Conservation (phyloP, 202 grass and related monocot species). For the Schoenoplectus triqueter region DNA sequence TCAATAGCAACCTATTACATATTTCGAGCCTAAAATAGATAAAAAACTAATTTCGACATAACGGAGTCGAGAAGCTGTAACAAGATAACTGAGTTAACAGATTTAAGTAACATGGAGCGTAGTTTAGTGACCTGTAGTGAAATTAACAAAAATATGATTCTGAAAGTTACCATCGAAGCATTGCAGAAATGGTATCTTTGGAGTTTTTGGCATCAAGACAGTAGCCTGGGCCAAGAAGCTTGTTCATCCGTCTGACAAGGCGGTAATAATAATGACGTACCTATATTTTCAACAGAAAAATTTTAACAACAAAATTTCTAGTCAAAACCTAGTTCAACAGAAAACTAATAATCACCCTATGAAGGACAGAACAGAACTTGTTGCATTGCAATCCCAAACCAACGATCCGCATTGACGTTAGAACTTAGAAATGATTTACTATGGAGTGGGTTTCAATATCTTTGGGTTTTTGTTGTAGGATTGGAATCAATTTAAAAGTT, state of each 20-base stretch:
- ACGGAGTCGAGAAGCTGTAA: background rate
- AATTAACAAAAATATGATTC: slow-evolving; percentile 29
- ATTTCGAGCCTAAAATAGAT: slow-evolving; percentile 9
- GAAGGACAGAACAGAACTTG: background rate
- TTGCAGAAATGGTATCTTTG: slow-evolving; percentile 97
- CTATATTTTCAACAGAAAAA: slow-evolving; percentile 44
- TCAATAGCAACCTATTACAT: background rate
- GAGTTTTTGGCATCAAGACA: slow-evolving; percentile 98
- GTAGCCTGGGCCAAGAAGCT: slow-evolving; percentile 87
- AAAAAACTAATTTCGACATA: slow-evolving; percentile 5
- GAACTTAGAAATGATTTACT: too few species aligned
- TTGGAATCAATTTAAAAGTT: background rate
- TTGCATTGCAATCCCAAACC: background rate
- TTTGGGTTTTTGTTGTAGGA: background rate
- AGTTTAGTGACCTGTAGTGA: slow-evolving; percentile 22
- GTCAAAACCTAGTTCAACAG: slow-evolving; percentile 10
- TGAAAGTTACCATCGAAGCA: slow-evolving; percentile 87
- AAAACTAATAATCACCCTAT: slow-evolving; percentile 23
- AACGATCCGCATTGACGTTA: slow-evolving; percentile 1
- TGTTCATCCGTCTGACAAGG: slow-evolving; percentile 95
- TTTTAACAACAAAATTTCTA: background rate
- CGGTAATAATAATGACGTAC: slow-evolving; percentile 99
- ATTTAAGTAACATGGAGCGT: background rate
- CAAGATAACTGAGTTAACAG: background rate
- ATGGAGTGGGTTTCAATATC: background rate